A percentile compares a stretch with the other conserved stretches of the same genome.
Evolutionary conservation across 2,329 filamentous ascomycete species (phyloP).

Genomic region (Neodidymelliopsis sp.): DNA sequence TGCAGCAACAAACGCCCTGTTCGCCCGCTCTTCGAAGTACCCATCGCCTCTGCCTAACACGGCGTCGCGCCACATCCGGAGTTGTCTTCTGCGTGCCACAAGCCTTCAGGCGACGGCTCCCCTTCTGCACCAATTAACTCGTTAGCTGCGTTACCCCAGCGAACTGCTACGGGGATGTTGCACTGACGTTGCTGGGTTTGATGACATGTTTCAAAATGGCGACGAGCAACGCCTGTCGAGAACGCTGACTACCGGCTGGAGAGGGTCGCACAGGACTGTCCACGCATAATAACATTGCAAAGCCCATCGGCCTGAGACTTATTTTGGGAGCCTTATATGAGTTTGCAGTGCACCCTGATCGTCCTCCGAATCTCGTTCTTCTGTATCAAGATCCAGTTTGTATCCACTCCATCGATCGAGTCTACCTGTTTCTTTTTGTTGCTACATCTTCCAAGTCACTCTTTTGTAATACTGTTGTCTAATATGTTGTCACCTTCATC

Average conservation of each 20-base stretch:
- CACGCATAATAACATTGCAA: conserved; percentile 37
- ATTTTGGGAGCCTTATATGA: conserved; percentile 27
- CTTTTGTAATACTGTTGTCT: conserved; percentile 11
- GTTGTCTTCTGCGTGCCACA: conserved; percentile 5
- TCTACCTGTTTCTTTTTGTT: not conserved
- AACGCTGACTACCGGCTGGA: conserved; percentile 21
- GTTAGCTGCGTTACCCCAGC: conserved; percentile 32
- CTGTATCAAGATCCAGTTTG: conserved; percentile 1
- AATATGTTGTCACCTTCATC: conserved; percentile 27
- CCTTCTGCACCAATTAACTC: conserved; percentile 1
- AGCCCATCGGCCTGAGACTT: conserved; percentile 20
- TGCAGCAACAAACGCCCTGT: conserved; percentile 11
- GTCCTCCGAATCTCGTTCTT: conserved; percentile 5
- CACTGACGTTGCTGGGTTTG: conserved; percentile 29
- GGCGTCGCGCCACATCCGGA: conserved; percentile 12
- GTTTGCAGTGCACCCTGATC: conserved; percentile 16
- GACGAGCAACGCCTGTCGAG: conserved; percentile 31
- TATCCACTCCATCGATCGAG: conserved; percentile 4
- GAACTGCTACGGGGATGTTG: conserved; percentile 25
- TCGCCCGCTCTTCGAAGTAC: conserved; percentile 4
- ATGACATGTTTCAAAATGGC: conserved; percentile 35
- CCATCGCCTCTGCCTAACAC: conserved; percentile 8
- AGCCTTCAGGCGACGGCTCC: conserved; percentile 4
- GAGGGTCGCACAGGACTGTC: conserved; percentile 30
- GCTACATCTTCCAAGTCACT: not conserved